Base-by-base conservation (phyloP, 805 yeast species). In the Saturnispora kantuleensis region DNA sequence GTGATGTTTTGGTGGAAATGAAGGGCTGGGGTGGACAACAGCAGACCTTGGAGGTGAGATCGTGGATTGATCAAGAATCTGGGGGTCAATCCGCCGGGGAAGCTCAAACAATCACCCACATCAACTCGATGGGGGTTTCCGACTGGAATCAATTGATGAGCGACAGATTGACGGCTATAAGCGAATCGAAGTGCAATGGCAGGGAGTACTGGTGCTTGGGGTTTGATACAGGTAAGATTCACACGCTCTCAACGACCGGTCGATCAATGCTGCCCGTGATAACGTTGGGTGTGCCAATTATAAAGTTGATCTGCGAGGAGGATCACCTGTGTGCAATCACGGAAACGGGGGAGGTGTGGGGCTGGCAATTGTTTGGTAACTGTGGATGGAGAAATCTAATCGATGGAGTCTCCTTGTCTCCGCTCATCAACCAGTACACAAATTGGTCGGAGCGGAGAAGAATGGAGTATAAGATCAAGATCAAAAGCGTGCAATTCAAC, bases 171-270 rank as follows among this genome's bases (percentile, higher is more conserved):
- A 60, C 65, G 2, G 59, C 66, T 13, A 60, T 58, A 18, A 48
- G 63, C 8, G 54, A 59, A 3, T 60, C 69, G 0, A 49, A 51
- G 4, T 32, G 40, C 5, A 69, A 67, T 42, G 71, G 72, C 31
- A 71, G 74, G 32, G 72, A 77, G 39, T 77, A 65, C 52, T 73
- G 80, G 67, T 72, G 73, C 10, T 56, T 78, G 17, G 68, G 81
- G 0, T 77, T 85, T 0, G 79, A 79, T 39, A 66, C 71, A 29
- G 88, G 88, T 0, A 60, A 76, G 0, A 52, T 81, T 11, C 69
- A 73, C 48, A 50, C 77, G 0, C 52, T 71, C 7, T 59, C 72
- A 1, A 65, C 73, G 0, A 58, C 61, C 6, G 84, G 84, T 0
- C 55, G 70, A 18, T 63, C 64, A 28, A 49, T 69, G 1, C 55